A percentile compares a stretch with the other conserved stretches of the same genome.
Conservation (phyloP, 2,329 filamentous ascomycete genomes). For the Leptographium procerum region DNA sequence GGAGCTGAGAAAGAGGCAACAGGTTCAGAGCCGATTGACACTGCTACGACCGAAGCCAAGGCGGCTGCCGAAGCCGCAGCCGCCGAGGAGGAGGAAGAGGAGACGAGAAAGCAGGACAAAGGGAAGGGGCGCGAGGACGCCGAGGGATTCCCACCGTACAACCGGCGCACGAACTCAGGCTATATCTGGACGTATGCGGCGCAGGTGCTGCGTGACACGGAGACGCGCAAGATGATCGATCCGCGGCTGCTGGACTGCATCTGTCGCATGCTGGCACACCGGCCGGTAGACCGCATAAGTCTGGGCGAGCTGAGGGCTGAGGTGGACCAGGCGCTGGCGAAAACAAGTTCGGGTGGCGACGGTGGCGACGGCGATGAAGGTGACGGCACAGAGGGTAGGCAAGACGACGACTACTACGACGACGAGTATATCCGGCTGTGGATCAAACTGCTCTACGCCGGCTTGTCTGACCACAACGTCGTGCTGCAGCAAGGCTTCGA, state of each 20-base stretch:
- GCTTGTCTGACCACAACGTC: not conserved
- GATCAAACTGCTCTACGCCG: not conserved
- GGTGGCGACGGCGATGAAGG: not conserved
- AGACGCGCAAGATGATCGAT: not conserved
- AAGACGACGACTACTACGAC: not conserved
- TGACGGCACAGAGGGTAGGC: too few species aligned
- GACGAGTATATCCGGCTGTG: not conserved
- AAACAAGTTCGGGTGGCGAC: too few species aligned
- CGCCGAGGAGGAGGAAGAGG: too few species aligned
- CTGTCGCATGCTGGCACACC: conserved; percentile 6
- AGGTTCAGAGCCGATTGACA: too few species aligned
- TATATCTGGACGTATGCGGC: conserved; percentile 9
- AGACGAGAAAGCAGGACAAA: too few species aligned
- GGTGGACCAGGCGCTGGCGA: not conserved
- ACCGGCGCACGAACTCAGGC: not conserved
- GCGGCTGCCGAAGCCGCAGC: too few species aligned
- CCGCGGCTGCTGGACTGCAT: not conserved
- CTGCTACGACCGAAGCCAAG: too few species aligned
- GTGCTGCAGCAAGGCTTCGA: too few species aligned
- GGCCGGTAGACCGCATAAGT: not conserved
- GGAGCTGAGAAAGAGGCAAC: too few species aligned
- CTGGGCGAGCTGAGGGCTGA: not conserved
- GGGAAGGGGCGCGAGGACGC: not conserved
- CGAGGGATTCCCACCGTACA: not conserved
- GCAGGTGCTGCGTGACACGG: not conserved